Evolutionary conservation across 2,329 filamentous ascomycete species (phyloP).

Genomic region (Cercospora janseana): DNA sequence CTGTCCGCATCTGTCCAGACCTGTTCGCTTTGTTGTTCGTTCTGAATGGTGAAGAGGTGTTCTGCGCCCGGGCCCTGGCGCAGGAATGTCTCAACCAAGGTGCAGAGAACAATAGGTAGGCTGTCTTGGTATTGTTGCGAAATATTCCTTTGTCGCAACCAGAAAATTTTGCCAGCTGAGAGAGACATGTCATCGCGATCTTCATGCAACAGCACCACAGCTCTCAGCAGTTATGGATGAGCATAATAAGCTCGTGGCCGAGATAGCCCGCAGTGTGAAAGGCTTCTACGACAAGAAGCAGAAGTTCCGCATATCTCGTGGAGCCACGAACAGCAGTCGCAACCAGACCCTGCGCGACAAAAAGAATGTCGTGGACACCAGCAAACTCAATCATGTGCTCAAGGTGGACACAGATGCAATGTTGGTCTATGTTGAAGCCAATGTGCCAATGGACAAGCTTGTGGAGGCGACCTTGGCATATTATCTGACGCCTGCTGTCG

Average conservation of each 20-base stretch:
- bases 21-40: too few relatives aligned
- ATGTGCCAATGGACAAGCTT: constrained; percentile 66
- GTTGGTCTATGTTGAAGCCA: constrained; percentile 65
- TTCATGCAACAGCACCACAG: too few relatives aligned
- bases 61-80: too few relatives aligned
- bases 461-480: constrained; percentile 56
- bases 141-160: neutral
- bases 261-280: constrained; percentile 48
- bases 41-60: too few relatives aligned
- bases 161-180: neutral
- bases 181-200: neutral
- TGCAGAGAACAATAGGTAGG: constrained; percentile 6
- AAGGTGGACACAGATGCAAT: constrained; percentile 53
- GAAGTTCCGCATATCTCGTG: constrained; percentile 72
- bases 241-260: constrained; percentile 40
- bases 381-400: constrained; percentile 62
- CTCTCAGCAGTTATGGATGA: constrained; percentile 20
- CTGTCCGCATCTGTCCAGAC: too few relatives aligned
- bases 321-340: constrained; percentile 73
- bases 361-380: constrained; percentile 62
- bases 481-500: constrained; percentile 61
- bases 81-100: too few relatives aligned
- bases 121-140: neutral
- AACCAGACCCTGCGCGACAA: constrained; percentile 41
- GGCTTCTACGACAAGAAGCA: constrained; percentile 52